Evolutionary conservation across 2,329 filamentous ascomycete species (phyloP), one percentile per base, ranked within the genome.

Genomic region (Trichophaea hybrida): DNA sequence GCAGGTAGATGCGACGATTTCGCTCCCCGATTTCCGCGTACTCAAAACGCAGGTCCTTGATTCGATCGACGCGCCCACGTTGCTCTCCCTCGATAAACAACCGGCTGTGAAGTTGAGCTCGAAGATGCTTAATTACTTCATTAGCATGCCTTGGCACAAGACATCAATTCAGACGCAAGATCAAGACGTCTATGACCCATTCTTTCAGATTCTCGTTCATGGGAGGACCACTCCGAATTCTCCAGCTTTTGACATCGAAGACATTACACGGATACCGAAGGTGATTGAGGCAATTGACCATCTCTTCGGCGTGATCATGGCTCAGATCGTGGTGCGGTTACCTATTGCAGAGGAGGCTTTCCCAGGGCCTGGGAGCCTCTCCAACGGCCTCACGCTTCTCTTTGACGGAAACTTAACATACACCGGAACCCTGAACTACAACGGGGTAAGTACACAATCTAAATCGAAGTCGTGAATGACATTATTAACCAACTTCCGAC

Each of bases 211-310:
- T 6, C 5, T 46, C 24, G 40, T 46, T 17, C 5, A 10, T 5
- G 40, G 40, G 10, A 6, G 10, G 12, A n/a, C n/a, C 40, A 5
- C 40, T 13, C 40, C 24, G n/a, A 24, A 24, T 24, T 3, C 24
- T 2, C 40, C 40, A 17, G 24, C 24, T n/a, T 46, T 17, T 17
- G 5, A 13, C 40, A 46, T 46, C 10, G 40, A 13, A 17, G 40
- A 46, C 24, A 13, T 46, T 2, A 17, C 13, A n/a, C n/a, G 12
- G 24, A 6, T 46, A 17, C 13, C 40, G 13, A 17, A 10, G n/a
- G 40, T 46, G 69, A 82, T 62, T 1, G 52, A 64, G 1, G 63
- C 59, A 13, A 60, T 64, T 1, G 61, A 61, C 13, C 52, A 54
- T 1, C 56, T 69, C 7, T 71, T 70, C 56, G 59, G 64, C 6